phyloP scores from a whole-genome alignment of 1,284 basidiomycete genomes.

The Apiotrichum sp. region DNA sequence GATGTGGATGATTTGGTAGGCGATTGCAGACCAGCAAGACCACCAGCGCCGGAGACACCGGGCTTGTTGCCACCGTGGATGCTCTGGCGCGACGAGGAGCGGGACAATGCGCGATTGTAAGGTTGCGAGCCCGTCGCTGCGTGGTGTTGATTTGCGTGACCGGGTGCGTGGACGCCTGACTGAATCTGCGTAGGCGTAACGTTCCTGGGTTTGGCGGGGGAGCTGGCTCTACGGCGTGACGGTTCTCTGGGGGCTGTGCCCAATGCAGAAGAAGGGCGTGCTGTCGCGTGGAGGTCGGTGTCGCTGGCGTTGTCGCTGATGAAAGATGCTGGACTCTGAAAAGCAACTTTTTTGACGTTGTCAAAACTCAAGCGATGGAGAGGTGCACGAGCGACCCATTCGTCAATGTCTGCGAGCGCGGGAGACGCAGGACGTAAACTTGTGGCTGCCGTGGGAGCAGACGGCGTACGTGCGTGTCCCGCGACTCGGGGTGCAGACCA shows the following conservation, averaged over 20 bases:
- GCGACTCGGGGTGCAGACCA: not conserved
- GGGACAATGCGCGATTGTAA: constrained; percentile 1
- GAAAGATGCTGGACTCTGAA: constrained; percentile 8
- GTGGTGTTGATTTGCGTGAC: not conserved
- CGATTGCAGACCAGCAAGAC: not conserved
- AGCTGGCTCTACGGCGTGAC: constrained; percentile 3
- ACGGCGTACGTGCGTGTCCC: not conserved
- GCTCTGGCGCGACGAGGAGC: constrained; percentile 4
- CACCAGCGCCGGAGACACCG: not conserved
- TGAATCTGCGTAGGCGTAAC: not conserved
- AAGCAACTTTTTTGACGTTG: constrained; percentile 18
- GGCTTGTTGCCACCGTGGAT: constrained; percentile 4
- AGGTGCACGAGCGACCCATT: constrained; percentile 5
- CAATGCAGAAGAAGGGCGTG: not conserved
- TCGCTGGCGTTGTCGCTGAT: constrained; percentile 4
- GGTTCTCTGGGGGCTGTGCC: not conserved
- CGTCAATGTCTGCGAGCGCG: constrained; percentile 1
- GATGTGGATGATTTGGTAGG: constrained; percentile 8
- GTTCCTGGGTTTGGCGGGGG: not conserved
- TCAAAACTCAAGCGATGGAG: constrained; percentile 10
- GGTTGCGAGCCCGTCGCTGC: not conserved
- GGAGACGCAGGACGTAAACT: not conserved
- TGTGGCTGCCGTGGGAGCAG: not conserved
- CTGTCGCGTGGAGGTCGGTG: constrained; percentile 4
- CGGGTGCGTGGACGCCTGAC: not conserved